Base-by-base conservation (phyloP, 345 rosid species). In the Hypericum perforatum region DNA sequence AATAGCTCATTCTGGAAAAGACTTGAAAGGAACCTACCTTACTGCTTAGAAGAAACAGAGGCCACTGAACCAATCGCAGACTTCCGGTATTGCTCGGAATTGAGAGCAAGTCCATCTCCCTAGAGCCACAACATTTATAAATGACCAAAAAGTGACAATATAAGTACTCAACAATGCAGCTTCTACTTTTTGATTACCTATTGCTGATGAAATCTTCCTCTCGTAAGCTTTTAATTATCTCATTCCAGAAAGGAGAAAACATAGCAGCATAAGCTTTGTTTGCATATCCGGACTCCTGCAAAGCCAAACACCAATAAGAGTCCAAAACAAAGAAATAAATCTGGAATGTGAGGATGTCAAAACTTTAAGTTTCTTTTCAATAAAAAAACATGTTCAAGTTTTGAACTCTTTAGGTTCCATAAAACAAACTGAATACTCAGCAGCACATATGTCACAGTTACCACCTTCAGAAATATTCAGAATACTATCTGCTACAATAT, bases 221-320 rank as follows among this genome's bases (percentile, higher is more conserved):
- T 42, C 98, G 88, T 69, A 92, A 73, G 70, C 96, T 80, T 68
- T 80, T 88, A 54, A 92, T 83, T 60, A 88, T 92, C 70, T 92
- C 98, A 70, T 92, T 92, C 98, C 98, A 92, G 70, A 92, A 92
- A 7, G 98, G 98, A 69, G 96, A 80, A 85, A 92, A 92, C 66
- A 82, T 62, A 38, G 94, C 84, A 9, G 97, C 98, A 78, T 77
- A 61, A 32, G 76, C 76, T 73, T 85, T 92, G 78, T 76, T 85
- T 62, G 52, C 64, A 61, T 77, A 80, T 61, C 76, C 85, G 59
- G 79, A 63, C 71, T 48, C 96, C 97, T 92, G 80, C 59, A 39
- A 60, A 57, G 62, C 65, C 39, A 37, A 54, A 49, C 13, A 47
- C 16, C 16, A 13, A 3, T 14, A 46, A 46, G 7, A 14, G 50